Conservation (phyloP, 1,284 basidiomycete genomes). For the Butyriboletus regius region DNA sequence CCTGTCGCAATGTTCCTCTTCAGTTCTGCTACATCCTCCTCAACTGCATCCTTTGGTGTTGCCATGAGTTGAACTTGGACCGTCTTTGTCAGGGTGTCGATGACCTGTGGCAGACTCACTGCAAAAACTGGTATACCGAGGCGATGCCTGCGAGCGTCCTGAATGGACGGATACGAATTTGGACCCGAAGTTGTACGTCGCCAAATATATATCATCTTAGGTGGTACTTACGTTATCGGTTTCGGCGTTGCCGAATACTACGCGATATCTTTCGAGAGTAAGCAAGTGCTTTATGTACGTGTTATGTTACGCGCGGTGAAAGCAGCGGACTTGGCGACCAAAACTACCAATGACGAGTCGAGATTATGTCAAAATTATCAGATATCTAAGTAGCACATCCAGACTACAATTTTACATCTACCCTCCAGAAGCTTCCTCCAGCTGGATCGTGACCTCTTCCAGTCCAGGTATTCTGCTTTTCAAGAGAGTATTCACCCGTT, state of each 20-base stretch:
- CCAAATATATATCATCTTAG: too few species aligned
- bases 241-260: too few species aligned
- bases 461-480: conserved; percentile 68
- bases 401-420: conserved; percentile 4
- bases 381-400: not conserved
- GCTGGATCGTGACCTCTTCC: conserved; percentile 81
- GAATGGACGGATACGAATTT: not conserved
- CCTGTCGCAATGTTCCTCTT: conserved; percentile 28
- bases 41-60: conserved; percentile 9
- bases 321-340: too few species aligned
- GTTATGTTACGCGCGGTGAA: too few species aligned
- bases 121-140: not conserved
- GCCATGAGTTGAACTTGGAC: conserved; percentile 11
- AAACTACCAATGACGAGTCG: too few species aligned
- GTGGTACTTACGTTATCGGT: too few species aligned
- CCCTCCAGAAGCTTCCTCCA: conserved; percentile 41
- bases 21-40: conserved; percentile 28
- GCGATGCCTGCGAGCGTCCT: not conserved
- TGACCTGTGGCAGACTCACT: not conserved
- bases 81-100: not conserved
- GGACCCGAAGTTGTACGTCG: too few species aligned
- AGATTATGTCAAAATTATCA: too few species aligned
- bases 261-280: too few species aligned
- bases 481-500: conserved; percentile 67
- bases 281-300: too few species aligned